These are phyloP conservation scores for Kregervanrija fluxuum DNA, from an alignment of 805 yeast genomes.

Conservation along the genomic window DNA sequence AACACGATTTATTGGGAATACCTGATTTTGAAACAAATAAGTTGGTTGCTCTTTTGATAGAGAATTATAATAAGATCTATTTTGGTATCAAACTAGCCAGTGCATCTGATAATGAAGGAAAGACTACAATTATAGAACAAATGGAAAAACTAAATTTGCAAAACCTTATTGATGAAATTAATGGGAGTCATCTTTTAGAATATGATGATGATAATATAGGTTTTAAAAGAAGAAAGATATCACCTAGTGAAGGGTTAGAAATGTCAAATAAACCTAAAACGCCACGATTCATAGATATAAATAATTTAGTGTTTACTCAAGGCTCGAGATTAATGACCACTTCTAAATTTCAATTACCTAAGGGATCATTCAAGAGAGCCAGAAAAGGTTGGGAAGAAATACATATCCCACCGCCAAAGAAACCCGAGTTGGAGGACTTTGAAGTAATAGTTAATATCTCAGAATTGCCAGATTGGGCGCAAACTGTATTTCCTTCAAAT, in stretches of 20 bases:
- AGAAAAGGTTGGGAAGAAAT: constrained; percentile 79
- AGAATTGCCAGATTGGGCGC: constrained; percentile 78
- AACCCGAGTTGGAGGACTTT: constrained; percentile 24
- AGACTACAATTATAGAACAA: constrained; percentile 32
- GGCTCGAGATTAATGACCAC: constrained; percentile 64
- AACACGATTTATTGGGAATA: constrained; percentile 44
- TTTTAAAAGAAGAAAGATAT: constrained; percentile 9
- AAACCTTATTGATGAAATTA: constrained; percentile 36
- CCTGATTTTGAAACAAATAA: constrained; percentile 46
- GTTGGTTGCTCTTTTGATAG: constrained; percentile 40
- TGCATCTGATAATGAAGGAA: constrained; percentile 20
- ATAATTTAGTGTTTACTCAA: constrained; percentile 58
- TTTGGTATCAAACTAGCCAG: constrained; percentile 23
- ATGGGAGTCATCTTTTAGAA: constrained; percentile 13
- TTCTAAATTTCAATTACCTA: constrained; percentile 66
- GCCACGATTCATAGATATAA: constrained; percentile 58
- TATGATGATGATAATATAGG: constrained; percentile 5
- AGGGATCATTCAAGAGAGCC: constrained; percentile 72
- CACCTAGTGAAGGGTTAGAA: constrained; percentile 1
- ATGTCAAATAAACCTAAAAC: constrained; percentile 14
- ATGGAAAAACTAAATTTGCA: constrained; percentile 38
- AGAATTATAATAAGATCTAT: constrained; percentile 31
- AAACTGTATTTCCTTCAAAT: constrained; percentile 57
- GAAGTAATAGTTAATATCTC: constrained; percentile 48
- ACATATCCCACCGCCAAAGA: constrained; percentile 80